Conservation (phyloP, 1,139 yeast genomes). For the Scheffersomyces illinoinensis region DNA sequence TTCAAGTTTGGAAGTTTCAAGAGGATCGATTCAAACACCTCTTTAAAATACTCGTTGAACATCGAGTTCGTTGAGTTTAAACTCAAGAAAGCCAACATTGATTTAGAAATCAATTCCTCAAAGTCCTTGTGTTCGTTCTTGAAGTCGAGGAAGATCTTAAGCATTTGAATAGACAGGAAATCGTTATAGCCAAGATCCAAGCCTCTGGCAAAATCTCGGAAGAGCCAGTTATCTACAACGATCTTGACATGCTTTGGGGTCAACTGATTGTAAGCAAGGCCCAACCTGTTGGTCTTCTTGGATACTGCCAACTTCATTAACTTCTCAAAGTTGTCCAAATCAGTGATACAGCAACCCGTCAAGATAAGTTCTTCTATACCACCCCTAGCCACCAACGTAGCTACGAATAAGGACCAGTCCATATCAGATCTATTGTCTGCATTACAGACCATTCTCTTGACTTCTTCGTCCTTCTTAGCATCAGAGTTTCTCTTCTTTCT, state of each 20-base stretch:
- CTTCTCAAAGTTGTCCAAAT: slow-evolving; percentile 53
- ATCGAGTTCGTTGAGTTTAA: slow-evolving; percentile 51
- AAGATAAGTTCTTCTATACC: slow-evolving; percentile 73
- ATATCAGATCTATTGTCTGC: slow-evolving; percentile 62
- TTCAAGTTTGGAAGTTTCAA: slow-evolving; percentile 52
- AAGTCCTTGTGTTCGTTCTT: slow-evolving; percentile 19
- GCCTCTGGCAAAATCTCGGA: slow-evolving; percentile 46
- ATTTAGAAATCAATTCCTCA: slow-evolving; percentile 17
- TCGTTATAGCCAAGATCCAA: slow-evolving; percentile 75
- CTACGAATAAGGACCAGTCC: slow-evolving; percentile 76
- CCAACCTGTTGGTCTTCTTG: slow-evolving; percentile 54
- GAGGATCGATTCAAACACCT: slow-evolving; percentile 31
- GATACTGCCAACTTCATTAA: slow-evolving; percentile 57
- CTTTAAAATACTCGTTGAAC: slow-evolving; percentile 33
- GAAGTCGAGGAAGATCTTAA: slow-evolving; percentile 26
- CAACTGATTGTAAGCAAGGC: slow-evolving; percentile 68
- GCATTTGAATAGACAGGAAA: slow-evolving; percentile 38
- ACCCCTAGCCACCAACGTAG: slow-evolving; percentile 64
- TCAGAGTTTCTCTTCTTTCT: slow-evolving; percentile 24
- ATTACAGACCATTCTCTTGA: slow-evolving; percentile 59
- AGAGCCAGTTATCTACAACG: slow-evolving; percentile 45
- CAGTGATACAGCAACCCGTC: slow-evolving; percentile 70
- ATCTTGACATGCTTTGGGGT: slow-evolving; percentile 50
- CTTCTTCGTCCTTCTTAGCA: slow-evolving; percentile 24
- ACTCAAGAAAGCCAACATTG: slow-evolving; percentile 44